phyloP scores from a whole-genome alignment of 306 rosid species.

The Urtica urens region DNA sequence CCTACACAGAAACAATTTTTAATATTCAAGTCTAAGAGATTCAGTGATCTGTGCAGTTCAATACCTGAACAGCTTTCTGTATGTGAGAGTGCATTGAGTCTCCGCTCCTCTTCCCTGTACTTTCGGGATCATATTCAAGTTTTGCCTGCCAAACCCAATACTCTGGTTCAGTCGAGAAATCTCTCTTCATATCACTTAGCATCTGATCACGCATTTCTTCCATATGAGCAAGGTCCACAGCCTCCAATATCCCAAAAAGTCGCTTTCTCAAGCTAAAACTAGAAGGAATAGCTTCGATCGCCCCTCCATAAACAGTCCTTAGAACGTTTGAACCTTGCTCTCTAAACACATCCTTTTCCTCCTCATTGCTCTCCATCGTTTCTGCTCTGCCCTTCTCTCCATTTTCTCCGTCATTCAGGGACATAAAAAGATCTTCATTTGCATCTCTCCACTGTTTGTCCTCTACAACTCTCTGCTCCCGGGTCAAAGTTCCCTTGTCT shows the following conservation, averaged over 20 bases:
- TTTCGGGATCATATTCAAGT: constrained; percentile 36
- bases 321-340: constrained; percentile 46
- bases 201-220: constrained; percentile 56
- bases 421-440: constrained; percentile 64
- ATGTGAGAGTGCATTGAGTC: constrained; percentile 28
- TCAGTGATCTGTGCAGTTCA: too few relatives aligned
- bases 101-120: constrained; percentile 24
- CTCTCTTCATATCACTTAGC: constrained; percentile 53
- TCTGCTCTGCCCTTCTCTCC: constrained; percentile 21
- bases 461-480: constrained; percentile 26
- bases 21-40: too few relatives aligned
- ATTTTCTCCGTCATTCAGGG: constrained; percentile 39
- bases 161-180: constrained; percentile 53
- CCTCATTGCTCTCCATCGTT: constrained; percentile 20
- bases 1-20: too few relatives aligned
- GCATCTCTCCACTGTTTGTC: constrained; percentile 76
- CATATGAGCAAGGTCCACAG: constrained; percentile 45
- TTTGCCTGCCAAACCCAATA: constrained; percentile 93
- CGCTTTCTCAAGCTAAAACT: constrained; percentile 57
- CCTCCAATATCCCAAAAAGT: constrained; percentile 74
- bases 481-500: constrained; percentile 51
- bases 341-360: constrained; percentile 34
- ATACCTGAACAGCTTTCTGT: constrained; percentile 68
- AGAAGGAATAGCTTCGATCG: constrained; percentile 66
- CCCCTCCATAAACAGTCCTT: constrained; percentile 48